A percentile compares a stretch with the other conserved stretches of the same genome.
Conservation (phyloP, 1,139 yeast genomes). For the Suhomyces coccinellae region DNA sequence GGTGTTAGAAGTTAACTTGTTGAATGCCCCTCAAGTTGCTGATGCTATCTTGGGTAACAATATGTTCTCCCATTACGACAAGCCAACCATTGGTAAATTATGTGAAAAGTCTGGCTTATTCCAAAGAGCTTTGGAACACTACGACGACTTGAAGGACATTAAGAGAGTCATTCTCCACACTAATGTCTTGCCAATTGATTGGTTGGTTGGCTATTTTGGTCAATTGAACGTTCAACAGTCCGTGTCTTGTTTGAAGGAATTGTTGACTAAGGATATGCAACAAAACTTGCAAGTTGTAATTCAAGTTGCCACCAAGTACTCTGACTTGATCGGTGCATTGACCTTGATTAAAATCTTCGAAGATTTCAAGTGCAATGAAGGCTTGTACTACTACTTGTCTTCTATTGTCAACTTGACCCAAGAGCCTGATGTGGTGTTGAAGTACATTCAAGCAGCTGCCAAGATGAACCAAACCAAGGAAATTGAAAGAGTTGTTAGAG, state of each 20-base stretch:
- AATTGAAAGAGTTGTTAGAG: slow-evolving; percentile 93
- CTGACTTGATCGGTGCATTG: slow-evolving; percentile 87
- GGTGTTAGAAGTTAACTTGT: slow-evolving; percentile 85
- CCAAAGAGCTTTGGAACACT: slow-evolving; percentile 95
- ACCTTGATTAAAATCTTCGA: slow-evolving; percentile 87
- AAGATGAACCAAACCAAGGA: slow-evolving; percentile 87
- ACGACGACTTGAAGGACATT: slow-evolving; percentile 91
- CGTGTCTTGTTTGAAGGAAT: slow-evolving; percentile 81
- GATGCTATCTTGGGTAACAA: slow-evolving; percentile 96
- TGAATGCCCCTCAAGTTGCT: slow-evolving; percentile 99
- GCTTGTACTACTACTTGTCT: slow-evolving; percentile 89
- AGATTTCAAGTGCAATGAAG: slow-evolving; percentile 89
- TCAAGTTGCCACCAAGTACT: slow-evolving; percentile 95
- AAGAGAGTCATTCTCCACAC: slow-evolving; percentile 93
- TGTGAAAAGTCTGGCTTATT: slow-evolving; percentile 93
- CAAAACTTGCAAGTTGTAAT: slow-evolving; percentile 91
- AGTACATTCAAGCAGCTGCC: slow-evolving; percentile 94
- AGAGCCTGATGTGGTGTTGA: slow-evolving; percentile 93
- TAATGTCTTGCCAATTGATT: slow-evolving; percentile 81
- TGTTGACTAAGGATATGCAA: slow-evolving; percentile 76
- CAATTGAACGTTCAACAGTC: slow-evolving; percentile 94
- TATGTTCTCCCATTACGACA: slow-evolving; percentile 95
- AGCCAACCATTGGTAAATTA: slow-evolving; percentile 85
- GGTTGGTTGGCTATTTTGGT: slow-evolving; percentile 93
- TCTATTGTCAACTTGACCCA: slow-evolving; percentile 92